Base-by-base conservation (phyloP, 2,329 filamentous ascomycete species). In the Emydomyces testavorans region DNA sequence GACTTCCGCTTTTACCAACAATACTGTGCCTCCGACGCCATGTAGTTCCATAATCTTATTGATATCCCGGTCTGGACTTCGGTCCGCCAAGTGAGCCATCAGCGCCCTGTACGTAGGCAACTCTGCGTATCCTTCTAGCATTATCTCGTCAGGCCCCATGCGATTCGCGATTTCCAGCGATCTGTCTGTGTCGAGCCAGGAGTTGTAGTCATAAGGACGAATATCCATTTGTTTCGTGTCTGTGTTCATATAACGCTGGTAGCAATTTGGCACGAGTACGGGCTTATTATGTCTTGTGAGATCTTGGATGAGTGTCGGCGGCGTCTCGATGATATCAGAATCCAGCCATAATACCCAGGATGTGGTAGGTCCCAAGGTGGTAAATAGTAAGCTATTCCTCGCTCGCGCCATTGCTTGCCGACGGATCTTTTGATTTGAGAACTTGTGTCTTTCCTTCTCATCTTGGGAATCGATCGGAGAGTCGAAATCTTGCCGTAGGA, bases 281-380 rank as follows among this genome's bases (percentile, higher is more conserved):
- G 87, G 77, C 67, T 92, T 87, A 67, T 96, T 79, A 66, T 93
- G 86, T 6, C 73, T 68, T 2, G 92, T 89, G 16, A 98, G 77
- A 62, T 98, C 92, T 64, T 98, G 87, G 56, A 98, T 94, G 43
- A 98, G 71, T 2, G 79, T 76, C 0, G 79, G 71, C 0, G 90
- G 92, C 3, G 86, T 87, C 69, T 98, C 92, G 56, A 98, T 63
- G 54, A 98, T 83, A 64, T 98, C 92, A 31, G 82, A 77, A 62
- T 98, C 92, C 24, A 98, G 75, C 92, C 92, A 98, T 20, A 98
- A 74, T 28, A 98, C 89, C 92, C 92, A 98, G 0, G 87, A 92
- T 0, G 88, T 95, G 10, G 80, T 77, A 0, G 89, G 89, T 1
- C 90, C 89, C 7, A 98, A 72, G 0, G 90, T 96, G 6, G 92